These are phyloP conservation scores for Aureobasidium lini DNA, from an alignment of 2,329 filamentous ascomycete species.

Conservation along the genomic window DNA sequence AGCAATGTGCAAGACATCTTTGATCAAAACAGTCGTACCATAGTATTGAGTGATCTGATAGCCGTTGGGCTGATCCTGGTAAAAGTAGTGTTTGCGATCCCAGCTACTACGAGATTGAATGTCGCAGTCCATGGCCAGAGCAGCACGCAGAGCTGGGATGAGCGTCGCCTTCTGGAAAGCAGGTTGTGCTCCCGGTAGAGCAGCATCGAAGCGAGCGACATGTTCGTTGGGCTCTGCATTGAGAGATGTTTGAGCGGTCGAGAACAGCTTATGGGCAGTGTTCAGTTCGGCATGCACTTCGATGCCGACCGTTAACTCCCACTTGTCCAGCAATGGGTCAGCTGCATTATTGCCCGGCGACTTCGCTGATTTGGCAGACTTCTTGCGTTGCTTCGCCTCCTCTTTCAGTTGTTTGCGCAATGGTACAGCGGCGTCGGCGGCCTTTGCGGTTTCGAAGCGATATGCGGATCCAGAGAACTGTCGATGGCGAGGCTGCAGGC, in stretches of 20 bases:
- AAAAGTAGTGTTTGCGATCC: conserved; percentile 98
- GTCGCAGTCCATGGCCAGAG: conserved; percentile 72
- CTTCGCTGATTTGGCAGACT: conserved; percentile 18
- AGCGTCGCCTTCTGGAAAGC: conserved; percentile 74
- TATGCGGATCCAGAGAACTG: neutral
- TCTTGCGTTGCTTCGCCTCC: conserved; percentile 30
- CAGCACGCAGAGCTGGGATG: conserved; percentile 83
- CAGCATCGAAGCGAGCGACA: conserved; percentile 80
- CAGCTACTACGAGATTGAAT: conserved; percentile 74
- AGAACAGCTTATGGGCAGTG: conserved; percentile 83
- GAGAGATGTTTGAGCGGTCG: conserved; percentile 42
- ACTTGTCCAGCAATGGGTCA: conserved; percentile 44
- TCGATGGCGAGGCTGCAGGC: neutral
- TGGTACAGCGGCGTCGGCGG: conserved; percentile 21
- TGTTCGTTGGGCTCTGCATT: conserved; percentile 63
- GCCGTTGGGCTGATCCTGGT: conserved; percentile 92
- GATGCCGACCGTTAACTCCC: conserved; percentile 93
- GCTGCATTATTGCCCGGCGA: conserved; percentile 4
- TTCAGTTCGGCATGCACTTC: conserved; percentile 97
- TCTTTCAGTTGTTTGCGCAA: conserved; percentile 36
- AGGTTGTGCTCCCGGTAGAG: conserved; percentile 84
- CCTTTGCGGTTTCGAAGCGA: neutral
- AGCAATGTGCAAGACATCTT: neutral
- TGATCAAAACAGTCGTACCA: conserved; percentile 27
- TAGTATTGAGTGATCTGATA: conserved; percentile 99